Evolutionary conservation across 129 eudicot genomes (phyloP), one percentile per base, ranked within the genome.

Genomic region (Scalesia atractyloides): DNA sequence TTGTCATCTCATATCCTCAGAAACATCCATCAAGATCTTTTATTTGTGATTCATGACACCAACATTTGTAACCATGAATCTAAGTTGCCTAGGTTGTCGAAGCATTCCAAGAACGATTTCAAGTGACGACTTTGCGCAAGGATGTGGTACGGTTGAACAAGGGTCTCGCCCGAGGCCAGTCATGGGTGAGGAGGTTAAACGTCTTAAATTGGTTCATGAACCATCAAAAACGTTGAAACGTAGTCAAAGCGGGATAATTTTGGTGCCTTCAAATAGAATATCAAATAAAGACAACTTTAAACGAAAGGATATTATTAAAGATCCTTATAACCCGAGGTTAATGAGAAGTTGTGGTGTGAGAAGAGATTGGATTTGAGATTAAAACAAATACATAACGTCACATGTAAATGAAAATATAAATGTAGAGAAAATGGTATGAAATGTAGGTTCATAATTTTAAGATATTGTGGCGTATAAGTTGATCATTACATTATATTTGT

Each of bases 311-410:
- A 37, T 37, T 37, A 37, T 8, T 37, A 37, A 37, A 37, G 68
- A 19, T 49, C 52, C 61, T 18, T 64, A 39, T 26, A 72, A 77
- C 37, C 85, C 88, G 22, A 76, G 58, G 76, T 53, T 84, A 69
- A 76, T 76, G 58, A 72, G 88, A 70, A 80, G 88, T 15, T 15
- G 71, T 64, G 88, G 88, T 70, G 76, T 84, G 79, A 84, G 85
- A 77, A 73, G 88, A 70, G 85, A 84, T 80, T 84, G 88, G 88
- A 84, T 84, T 51, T 54, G 80, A 54, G 84, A 76, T 10, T 75
- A 54, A 69, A 47, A 64, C 73, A 70, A 63, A 46, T 80, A 30
- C 62, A 37, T 37, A 37, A 37, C 8, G 8, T 7, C 7, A 37
- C 43, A 5, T 37, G 43, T 37, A 37, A 8, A 37, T 5, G 43